These are phyloP conservation scores for Sphagnum tenellum DNA, from an alignment of 225 moss, liverwort and hornwort genomes.

Conservation along the genomic window DNA sequence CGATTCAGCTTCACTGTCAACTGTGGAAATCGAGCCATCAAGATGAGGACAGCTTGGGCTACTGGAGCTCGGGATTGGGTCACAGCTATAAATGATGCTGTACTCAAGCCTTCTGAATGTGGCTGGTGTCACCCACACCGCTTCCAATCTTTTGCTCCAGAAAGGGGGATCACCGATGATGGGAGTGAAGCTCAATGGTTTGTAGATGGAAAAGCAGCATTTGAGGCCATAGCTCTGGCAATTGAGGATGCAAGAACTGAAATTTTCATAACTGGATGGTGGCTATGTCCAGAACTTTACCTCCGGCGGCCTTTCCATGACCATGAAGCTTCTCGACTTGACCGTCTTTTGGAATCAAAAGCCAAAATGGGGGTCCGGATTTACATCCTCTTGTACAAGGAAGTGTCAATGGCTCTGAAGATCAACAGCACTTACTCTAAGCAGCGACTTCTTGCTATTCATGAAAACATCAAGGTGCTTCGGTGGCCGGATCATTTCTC, in stretches of 20 bases:
- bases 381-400: slow-evolving; percentile 44
- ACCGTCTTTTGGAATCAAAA: slow-evolving; percentile 26
- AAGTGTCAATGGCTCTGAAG: slow-evolving; percentile 45
- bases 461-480: slow-evolving; percentile 42
- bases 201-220: slow-evolving; percentile 39
- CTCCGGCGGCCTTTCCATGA: slow-evolving; percentile 34
- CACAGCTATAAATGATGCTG: slow-evolving; percentile 31
- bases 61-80: slow-evolving; percentile 44
- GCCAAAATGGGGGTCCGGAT: slow-evolving; percentile 35
- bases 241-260: slow-evolving; percentile 35
- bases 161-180: slow-evolving; percentile 25
- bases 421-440: slow-evolving; percentile 45
- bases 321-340: slow-evolving; percentile 25
- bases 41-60: slow-evolving; percentile 27
- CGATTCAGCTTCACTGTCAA: slow-evolving; percentile 31
- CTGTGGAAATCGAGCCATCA: slow-evolving; percentile 35
- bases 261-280: slow-evolving; percentile 46
- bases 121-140: slow-evolving; percentile 43
- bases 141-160: slow-evolving; percentile 36
- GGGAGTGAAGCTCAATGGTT: slow-evolving; percentile 47
- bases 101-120: slow-evolving; percentile 19
- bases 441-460: slow-evolving; percentile 23
- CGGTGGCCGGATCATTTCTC: slow-evolving; percentile 49
- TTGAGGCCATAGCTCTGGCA: slow-evolving; percentile 38
- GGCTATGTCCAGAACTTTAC: slow-evolving; percentile 45